phyloP scores from a whole-genome alignment of 352 stramenopile species.

The Pythium plurisporium region DNA sequence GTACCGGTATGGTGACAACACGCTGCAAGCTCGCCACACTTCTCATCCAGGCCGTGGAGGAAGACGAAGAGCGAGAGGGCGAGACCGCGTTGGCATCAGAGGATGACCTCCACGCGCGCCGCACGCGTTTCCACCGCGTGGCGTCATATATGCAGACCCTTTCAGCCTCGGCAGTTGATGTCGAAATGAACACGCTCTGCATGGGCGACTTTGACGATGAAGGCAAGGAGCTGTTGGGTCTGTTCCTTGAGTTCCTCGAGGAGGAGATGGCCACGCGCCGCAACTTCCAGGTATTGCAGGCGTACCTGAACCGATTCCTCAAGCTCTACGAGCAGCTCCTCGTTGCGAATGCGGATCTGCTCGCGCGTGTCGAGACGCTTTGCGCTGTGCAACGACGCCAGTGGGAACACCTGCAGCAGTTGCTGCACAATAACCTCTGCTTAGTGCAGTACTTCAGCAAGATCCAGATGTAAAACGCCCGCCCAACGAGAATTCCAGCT shows the following conservation, averaged over 20 bases:
- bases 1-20: slow-evolving; percentile 58
- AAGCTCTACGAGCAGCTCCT: slow-evolving; percentile 81
- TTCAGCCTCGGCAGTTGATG: slow-evolving; percentile 67
- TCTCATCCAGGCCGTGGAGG: slow-evolving; percentile 27
- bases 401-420: slow-evolving; percentile 77
- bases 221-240: slow-evolving; percentile 54
- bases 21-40: slow-evolving; percentile 68
- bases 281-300: slow-evolving; percentile 78
- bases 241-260: slow-evolving; percentile 63
- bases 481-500: neutral
- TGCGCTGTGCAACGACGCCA: slow-evolving; percentile 60
- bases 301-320: slow-evolving; percentile 83
- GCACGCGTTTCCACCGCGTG: slow-evolving; percentile 41
- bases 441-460: slow-evolving; percentile 86
- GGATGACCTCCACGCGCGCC: slow-evolving; percentile 20
- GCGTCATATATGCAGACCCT: slow-evolving; percentile 64
- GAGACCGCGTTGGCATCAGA: slow-evolving; percentile 2
- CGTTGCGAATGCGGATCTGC: slow-evolving; percentile 43
- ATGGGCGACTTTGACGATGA: slow-evolving; percentile 80
- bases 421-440: slow-evolving; percentile 84
- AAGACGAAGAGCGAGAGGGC: slow-evolving; percentile 5
- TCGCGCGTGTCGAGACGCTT: slow-evolving; percentile 53
- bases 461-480: slow-evolving; percentile 70
- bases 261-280: slow-evolving; percentile 60
- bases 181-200: slow-evolving; percentile 81